Evolutionary conservation across 257 asterid species (phyloP).

Genomic region (Scutellaria baicalensis): DNA sequence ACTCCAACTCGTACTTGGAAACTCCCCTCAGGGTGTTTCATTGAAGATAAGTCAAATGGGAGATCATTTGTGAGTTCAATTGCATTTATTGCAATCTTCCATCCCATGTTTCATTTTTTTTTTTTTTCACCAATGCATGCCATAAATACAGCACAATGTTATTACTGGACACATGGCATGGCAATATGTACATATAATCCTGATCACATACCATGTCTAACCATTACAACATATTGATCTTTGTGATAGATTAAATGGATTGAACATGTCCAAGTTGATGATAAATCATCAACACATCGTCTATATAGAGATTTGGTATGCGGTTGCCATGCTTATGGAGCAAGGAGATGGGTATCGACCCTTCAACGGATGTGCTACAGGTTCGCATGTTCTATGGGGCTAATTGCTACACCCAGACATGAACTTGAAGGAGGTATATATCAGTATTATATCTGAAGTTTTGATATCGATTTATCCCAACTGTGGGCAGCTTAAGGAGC

Average conservation of each 20-base stretch:
- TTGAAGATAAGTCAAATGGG: constrained; percentile 50
- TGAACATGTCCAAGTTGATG: constrained; percentile 78
- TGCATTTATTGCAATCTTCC: background rate
- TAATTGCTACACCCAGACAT: constrained; percentile 14
- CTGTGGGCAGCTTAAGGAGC: background rate
- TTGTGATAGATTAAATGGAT: constrained; percentile 61
- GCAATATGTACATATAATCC: background rate
- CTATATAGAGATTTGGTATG: constrained; percentile 47
- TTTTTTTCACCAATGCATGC: background rate
- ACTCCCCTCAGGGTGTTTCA: constrained; percentile 69
- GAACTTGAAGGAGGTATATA: constrained; percentile 48
- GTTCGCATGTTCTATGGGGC: constrained; percentile 25
- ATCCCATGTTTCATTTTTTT: background rate
- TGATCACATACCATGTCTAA: background rate
- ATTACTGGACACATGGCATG: background rate
- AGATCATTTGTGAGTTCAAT: constrained; percentile 38
- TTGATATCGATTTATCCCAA: background rate
- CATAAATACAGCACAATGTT: background rate
- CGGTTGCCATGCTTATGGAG: constrained; percentile 57
- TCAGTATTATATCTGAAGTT: background rate
- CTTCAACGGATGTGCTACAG: constrained; percentile 67
- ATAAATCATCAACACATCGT: constrained; percentile 39
- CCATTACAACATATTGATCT: background rate
- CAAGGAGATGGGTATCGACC: constrained; percentile 54
- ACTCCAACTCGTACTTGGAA: constrained; percentile 46